Percentiles rank a stretch among this genome's conserved stretches.
Conservation (phyloP, 73 alveolate species). For the Durusdinium trenchii region DNA sequence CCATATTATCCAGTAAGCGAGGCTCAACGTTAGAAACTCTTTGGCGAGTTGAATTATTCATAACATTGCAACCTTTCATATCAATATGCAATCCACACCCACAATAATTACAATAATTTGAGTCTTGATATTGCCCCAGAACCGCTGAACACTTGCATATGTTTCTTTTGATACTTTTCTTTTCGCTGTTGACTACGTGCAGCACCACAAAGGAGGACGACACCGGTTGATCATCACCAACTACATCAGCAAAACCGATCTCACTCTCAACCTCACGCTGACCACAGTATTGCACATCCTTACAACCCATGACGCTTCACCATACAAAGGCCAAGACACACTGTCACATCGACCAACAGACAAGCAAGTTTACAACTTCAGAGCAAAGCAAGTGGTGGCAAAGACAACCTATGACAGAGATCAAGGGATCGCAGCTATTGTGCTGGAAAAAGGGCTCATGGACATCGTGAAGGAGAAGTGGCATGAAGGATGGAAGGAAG, state of each 20-base stretch:
- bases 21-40: too few species aligned
- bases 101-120: too few species aligned
- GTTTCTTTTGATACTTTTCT: too few species aligned
- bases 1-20: too few species aligned
- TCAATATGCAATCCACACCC: too few species aligned
- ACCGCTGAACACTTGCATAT: too few species aligned
- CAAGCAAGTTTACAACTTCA: constrained; percentile 24
- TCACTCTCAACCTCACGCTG: constrained; percentile 34
- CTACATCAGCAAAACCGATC: constrained; percentile 39
- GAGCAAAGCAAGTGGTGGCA: neutral
- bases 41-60: too few species aligned
- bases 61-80: too few species aligned
- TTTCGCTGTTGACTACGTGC: too few species aligned
- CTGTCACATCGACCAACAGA: constrained; percentile 45
- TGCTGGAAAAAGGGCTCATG: neutral
- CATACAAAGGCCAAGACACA: neutral
- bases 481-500: constrained; percentile 1
- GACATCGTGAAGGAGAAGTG: neutral
- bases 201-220: constrained; percentile 45
- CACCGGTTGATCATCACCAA: constrained; percentile 15
- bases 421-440: neutral
- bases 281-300: constrained; percentile 42
- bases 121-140: too few species aligned
- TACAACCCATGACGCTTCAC: neutral
- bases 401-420: constrained; percentile 22